Evolutionary conservation across 2,329 filamentous ascomycete genomes (phyloP).

Genomic region (Aspergillus bombycis): DNA sequence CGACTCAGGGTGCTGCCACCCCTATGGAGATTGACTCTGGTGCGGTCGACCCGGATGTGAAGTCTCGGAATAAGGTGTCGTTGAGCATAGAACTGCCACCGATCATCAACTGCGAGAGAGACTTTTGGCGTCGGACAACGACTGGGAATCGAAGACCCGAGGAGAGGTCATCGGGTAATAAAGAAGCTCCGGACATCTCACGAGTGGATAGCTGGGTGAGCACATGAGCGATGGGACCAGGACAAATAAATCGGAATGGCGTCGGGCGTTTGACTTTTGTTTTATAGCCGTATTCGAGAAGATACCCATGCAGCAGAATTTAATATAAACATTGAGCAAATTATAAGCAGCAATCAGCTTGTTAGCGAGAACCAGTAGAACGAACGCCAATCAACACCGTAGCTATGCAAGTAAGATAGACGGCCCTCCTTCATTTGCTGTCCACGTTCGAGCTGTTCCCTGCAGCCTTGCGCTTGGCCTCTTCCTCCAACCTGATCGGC

Average conservation of each 20-base stretch:
- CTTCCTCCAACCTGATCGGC: constrained; percentile 36
- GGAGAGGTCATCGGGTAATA: constrained; percentile 33
- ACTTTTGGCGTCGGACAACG: constrained; percentile 58
- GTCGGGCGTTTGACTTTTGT: constrained; percentile 24
- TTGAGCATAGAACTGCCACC: constrained; percentile 49
- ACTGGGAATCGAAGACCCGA: constrained; percentile 37
- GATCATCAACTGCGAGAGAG: constrained; percentile 64
- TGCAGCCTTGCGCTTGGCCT: constrained; percentile 31
- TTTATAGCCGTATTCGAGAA: constrained; percentile 29
- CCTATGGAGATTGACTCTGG: constrained; percentile 37
- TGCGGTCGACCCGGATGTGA: constrained; percentile 30
- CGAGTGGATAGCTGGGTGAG: constrained; percentile 28
- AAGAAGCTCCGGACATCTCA: constrained; percentile 26
- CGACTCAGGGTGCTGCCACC: constrained; percentile 27
- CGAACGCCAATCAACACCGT: constrained; percentile 20
- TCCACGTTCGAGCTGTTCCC: constrained; percentile 23
- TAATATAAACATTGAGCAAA: constrained; percentile 12
- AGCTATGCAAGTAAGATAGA: constrained; percentile 12
- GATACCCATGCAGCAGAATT: constrained; percentile 37
- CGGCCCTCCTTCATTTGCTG: constrained; percentile 10
- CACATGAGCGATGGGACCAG: constrained; percentile 19
- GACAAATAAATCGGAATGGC: constrained; percentile 14
- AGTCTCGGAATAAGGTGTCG: constrained; percentile 29
- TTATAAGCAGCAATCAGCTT: constrained; percentile 6
- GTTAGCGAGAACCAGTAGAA: constrained; percentile 7